Base-by-base conservation (phyloP, 768 basidiomycete species). In the Suillus plorans region DNA sequence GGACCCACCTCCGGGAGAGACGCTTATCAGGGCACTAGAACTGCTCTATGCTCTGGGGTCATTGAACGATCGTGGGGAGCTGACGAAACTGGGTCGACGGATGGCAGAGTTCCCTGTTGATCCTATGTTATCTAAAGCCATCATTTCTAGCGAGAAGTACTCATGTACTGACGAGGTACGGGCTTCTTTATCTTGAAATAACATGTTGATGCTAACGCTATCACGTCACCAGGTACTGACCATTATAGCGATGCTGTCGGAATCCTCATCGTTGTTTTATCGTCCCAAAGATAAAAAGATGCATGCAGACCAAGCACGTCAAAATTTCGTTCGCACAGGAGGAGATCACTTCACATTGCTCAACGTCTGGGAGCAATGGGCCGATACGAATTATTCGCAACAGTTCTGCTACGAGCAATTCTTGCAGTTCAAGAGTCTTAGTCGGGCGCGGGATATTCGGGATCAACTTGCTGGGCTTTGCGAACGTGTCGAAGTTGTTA, bases 31-130 rank as follows among this genome's bases (percentile, higher is more conserved):
- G 52, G 94, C 95, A 5, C 82, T 99, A 45, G 96, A 99, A 74
- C 77, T 98, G 64, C 77, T 99, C 5, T 99, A 99, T 77, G 97
- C 97, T 0, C 81, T 99, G 0, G 97, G 97, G 36, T 96, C 97
- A 0, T 82, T 99, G 66, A 99, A 99, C 74, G 96, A 99, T 75
- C 83, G 92, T 62, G 97, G 97, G 8, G 97, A 99, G 76, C 76
- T 99, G 67, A 99, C 97, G n/a, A 95, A 98, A 72, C 85, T 99
- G 42, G 97, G 97, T 2, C 84, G 97, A 64, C 81, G 96, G 62
- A 99, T 99, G 97, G 96, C 97, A 0, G 97, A 99, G 75, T 99
- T 99, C 78, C 97, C 95, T 12, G 95, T 99, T 22, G 97, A 99
- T 72, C 97, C 97, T 8, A 97, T 97, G 91, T 78, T 99, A 69